Conservation (phyloP, 768 basidiomycete genomes). For the Mycena polygramma region DNA sequence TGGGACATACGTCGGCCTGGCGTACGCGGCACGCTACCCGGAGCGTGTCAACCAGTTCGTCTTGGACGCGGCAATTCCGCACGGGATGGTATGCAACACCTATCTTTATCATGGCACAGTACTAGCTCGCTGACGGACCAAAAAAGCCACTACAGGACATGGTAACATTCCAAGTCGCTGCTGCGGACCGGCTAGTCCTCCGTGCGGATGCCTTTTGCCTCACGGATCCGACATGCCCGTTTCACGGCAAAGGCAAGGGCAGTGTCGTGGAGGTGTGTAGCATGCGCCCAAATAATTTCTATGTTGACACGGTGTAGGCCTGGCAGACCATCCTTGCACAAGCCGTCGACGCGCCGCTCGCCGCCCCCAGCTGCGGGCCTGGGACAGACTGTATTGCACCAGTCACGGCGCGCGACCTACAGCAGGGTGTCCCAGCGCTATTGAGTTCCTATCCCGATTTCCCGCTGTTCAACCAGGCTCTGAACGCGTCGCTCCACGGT, state of each 20-base stretch:
- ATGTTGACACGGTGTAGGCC: too few species aligned
- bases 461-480: slow-evolving; percentile 17
- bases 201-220: slow-evolving; percentile 39
- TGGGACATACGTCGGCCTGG: slow-evolving; percentile 18
- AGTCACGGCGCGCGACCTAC: slow-evolving; percentile 28
- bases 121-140: too few species aligned
- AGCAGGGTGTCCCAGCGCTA: not conserved
- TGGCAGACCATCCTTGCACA: slow-evolving; percentile 28
- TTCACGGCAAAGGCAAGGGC: slow-evolving; percentile 37
- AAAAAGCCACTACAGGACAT: slow-evolving; percentile 26
- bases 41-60: slow-evolving; percentile 25
- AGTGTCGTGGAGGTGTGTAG: slow-evolving; percentile 54
- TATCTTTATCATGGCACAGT: too few species aligned
- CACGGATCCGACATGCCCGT: slow-evolving; percentile 35
- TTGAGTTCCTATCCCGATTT: slow-evolving; percentile 28
- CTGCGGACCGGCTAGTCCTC: slow-evolving; percentile 33
- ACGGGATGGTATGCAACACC: slow-evolving; percentile 18
- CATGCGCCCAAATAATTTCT: too few species aligned
- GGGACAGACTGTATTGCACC: slow-evolving; percentile 24
- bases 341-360: slow-evolving; percentile 18
- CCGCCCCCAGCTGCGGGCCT: slow-evolving; percentile 29
- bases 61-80: slow-evolving; percentile 26
- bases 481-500: slow-evolving; percentile 26
- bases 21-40: slow-evolving; percentile 24
- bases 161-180: slow-evolving; percentile 30